These are phyloP conservation scores for Peronospora farinosa DNA, from an alignment of 352 stramenopile genomes.

Conservation along the genomic window DNA sequence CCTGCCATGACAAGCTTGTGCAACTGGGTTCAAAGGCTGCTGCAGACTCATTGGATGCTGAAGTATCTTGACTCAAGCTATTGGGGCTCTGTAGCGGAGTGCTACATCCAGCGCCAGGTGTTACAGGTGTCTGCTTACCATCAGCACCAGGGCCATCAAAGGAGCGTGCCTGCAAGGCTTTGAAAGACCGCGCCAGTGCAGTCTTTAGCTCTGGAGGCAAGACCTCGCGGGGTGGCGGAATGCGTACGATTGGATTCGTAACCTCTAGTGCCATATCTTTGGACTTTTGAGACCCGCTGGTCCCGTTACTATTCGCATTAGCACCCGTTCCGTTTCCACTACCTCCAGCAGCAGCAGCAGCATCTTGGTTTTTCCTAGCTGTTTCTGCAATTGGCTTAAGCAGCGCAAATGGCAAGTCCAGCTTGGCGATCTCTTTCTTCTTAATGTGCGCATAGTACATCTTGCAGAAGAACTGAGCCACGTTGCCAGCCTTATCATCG, in stretches of 20 bases:
- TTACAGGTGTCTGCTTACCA: constrained; percentile 34
- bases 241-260: constrained; percentile 70
- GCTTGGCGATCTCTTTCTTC: constrained; percentile 73
- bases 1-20: constrained; percentile 58
- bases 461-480: constrained; percentile 79
- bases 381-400: constrained; percentile 70
- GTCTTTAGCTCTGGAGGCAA: constrained; percentile 69
- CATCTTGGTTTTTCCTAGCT: constrained; percentile 78
- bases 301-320: constrained; percentile 22
- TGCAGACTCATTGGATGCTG: constrained; percentile 23
- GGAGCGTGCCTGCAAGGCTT: constrained; percentile 58
- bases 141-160: constrained; percentile 45
- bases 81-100: constrained; percentile 69
- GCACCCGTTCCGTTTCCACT: constrained; percentile 19
- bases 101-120: constrained; percentile 33
- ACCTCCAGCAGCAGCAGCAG: constrained; percentile 16
- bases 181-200: constrained; percentile 63
- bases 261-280: constrained; percentile 70
- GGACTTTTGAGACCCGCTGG: constrained; percentile 45
- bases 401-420: constrained; percentile 65
- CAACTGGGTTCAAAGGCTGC: constrained; percentile 49
- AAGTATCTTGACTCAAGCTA: constrained; percentile 33
- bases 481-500: constrained; percentile 62
- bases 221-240: constrained; percentile 60
- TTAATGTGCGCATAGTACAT: constrained; percentile 82